A percentile compares a stretch with the other conserved stretches of the same genome.
phyloP scores from a whole-genome alignment of 805 yeast species.

The Candida vaughaniae region DNA sequence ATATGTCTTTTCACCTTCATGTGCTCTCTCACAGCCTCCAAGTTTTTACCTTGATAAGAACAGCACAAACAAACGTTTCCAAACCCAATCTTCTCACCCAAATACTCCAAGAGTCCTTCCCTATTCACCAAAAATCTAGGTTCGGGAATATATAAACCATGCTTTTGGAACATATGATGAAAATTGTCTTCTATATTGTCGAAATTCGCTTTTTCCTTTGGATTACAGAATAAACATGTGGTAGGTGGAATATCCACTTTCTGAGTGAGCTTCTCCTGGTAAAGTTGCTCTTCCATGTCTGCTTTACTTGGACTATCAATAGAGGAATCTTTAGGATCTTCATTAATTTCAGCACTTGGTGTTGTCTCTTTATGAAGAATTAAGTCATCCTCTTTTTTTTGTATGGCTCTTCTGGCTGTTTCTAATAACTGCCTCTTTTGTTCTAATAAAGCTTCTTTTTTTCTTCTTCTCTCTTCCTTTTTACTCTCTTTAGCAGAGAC shows the following conservation, averaged over 20 bases:
- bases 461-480: conserved; percentile 50
- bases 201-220: conserved; percentile 32
- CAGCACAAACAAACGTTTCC: conserved; percentile 87
- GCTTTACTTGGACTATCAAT: conserved; percentile 13
- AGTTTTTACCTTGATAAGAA: conserved; percentile 74
- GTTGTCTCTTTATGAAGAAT: conserved; percentile 5
- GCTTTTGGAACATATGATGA: conserved; percentile 73
- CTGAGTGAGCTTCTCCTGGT: conserved; percentile 45
- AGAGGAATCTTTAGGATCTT: not conserved
- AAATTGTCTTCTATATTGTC: conserved; percentile 44
- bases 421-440: conserved; percentile 50
- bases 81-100: conserved; percentile 77
- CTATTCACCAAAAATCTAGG: conserved; percentile 62
- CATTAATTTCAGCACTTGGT: conserved; percentile 1
- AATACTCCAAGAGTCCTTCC: conserved; percentile 68
- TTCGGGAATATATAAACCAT: conserved; percentile 90
- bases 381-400: conserved; percentile 11
- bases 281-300: conserved; percentile 39
- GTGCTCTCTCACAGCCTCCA: conserved; percentile 89
- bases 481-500: conserved; percentile 33
- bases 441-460: conserved; percentile 48
- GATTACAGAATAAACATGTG: conserved; percentile 51
- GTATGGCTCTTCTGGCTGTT: conserved; percentile 44
- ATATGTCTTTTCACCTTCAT: conserved; percentile 84
- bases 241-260: conserved; percentile 48